Percentiles rank a stretch among this genome's conserved stretches.
These are phyloP conservation scores for Rutstroemia sp. DNA, from an alignment of 2,329 filamentous ascomycete species.

Conservation along the genomic window DNA sequence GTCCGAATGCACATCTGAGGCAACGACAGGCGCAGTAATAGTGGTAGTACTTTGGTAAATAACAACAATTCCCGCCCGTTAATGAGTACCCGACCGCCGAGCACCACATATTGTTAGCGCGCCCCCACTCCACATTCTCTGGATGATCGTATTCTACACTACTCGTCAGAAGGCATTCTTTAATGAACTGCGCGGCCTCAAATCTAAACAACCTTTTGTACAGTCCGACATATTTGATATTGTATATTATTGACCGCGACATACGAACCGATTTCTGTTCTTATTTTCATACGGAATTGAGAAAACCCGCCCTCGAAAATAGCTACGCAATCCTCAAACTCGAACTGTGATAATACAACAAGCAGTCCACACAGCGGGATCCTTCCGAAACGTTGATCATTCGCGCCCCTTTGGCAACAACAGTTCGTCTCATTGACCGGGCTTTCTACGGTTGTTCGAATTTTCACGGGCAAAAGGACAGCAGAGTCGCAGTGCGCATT, in stretches of 20 bases:
- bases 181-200: background rate
- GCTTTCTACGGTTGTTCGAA: background rate
- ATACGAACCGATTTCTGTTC: background rate
- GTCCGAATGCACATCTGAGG: too few species aligned
- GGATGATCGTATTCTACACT: background rate
- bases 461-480: background rate
- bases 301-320: background rate
- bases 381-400: constrained; percentile 9
- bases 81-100: background rate
- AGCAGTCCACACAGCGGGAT: background rate
- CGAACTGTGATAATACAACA: background rate
- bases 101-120: background rate
- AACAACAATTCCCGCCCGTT: too few species aligned
- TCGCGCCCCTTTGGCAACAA: background rate
- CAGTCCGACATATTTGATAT: too few species aligned
- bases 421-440: background rate
- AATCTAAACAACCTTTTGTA: background rate
- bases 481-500: background rate
- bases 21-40: too few species aligned
- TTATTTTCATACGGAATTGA: background rate
- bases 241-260: too few species aligned
- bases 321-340: constrained; percentile 4
- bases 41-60: too few species aligned
- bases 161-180: background rate
- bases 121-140: constrained; percentile 10